Base-by-base conservation (phyloP, 345 rosid genomes). In the Rubroshorea leprosula region DNA sequence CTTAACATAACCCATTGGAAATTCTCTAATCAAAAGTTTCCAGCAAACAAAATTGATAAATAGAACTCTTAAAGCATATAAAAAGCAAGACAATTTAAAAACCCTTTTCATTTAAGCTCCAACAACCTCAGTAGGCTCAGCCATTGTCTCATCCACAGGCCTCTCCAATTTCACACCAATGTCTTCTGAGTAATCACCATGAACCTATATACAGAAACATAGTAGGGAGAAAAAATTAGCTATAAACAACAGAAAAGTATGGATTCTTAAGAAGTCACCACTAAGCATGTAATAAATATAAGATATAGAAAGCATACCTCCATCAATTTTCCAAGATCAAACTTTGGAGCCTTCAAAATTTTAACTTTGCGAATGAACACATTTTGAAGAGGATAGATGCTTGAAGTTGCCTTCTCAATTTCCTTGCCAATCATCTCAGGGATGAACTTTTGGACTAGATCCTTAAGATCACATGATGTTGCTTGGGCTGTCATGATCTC, bases 291-390 rank as follows among this genome's bases (percentile, higher is more conserved):
- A 14, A 26, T 19, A 27, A 14, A 44, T 25, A 52, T 21, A 21
- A 22, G 1, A 19, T 44, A 50, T 15, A 12, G 5, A n/a, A 23
- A 17, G 23, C 19, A 31, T 57, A 7, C 45, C 8, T 27, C 31
- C 31, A 27, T 27, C 13, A 92, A 74, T 71, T 89, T 92, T 61
- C 98, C 98, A 18, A 92, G 93, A 70, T 92, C 98, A 51, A 92
- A 92, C 70, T 92, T 92, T 46, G 98, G 98, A 49, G 98, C 84
- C 60, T 92, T 92, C 56, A 92, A 78, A 65, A 92, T 89, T 70
- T 92, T 92, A 58, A 92, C 95, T 76, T 92, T 92, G 25, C 98
- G 77, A 55, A 92, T 86, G 75, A 71, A 89, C 27, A 92, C 96
- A 14, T 92, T 89, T 65, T 92, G 96, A 39, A 89, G 80, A 0